Evolutionary conservation across 441 rosid genomes (phyloP).

Genomic region (Monsonia emarginata): DNA sequence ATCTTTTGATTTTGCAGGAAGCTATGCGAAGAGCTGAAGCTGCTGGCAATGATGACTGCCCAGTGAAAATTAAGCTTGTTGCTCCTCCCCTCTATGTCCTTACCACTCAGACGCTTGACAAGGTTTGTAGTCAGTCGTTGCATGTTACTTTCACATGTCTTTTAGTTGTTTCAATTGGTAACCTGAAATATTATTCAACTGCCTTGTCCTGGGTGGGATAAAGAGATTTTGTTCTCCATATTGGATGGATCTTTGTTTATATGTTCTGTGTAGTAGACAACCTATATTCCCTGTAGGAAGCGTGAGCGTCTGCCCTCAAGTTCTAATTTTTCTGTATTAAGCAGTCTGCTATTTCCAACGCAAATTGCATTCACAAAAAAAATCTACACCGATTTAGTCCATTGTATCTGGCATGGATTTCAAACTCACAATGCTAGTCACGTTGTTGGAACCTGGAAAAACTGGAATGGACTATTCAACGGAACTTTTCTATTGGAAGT

Average conservation of each 20-base stretch:
- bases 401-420: neutral
- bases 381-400: neutral
- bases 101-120: slow-evolving; percentile 90
- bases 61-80: slow-evolving; percentile 86
- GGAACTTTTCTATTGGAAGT: no score
- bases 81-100: slow-evolving; percentile 97
- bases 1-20: slow-evolving; percentile 42
- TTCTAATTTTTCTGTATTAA: no score
- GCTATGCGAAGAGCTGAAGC: slow-evolving; percentile 96
- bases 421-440: no score
- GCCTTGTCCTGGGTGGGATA: neutral
- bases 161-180: neutral
- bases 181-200: neutral
- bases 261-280: no score
- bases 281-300: neutral
- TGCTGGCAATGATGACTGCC: slow-evolving; percentile 75
- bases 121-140: slow-evolving; percentile 39
- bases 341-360: no score
- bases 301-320: no score
- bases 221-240: no score
- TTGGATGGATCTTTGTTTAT: no score
- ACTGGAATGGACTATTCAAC: no score
- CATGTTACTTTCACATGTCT: neutral
- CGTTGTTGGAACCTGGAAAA: no score
- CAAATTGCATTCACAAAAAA: no score